phyloP scores from a whole-genome alignment of 2,329 filamentous ascomycete genomes.

The Hyphodiscus sp. region DNA sequence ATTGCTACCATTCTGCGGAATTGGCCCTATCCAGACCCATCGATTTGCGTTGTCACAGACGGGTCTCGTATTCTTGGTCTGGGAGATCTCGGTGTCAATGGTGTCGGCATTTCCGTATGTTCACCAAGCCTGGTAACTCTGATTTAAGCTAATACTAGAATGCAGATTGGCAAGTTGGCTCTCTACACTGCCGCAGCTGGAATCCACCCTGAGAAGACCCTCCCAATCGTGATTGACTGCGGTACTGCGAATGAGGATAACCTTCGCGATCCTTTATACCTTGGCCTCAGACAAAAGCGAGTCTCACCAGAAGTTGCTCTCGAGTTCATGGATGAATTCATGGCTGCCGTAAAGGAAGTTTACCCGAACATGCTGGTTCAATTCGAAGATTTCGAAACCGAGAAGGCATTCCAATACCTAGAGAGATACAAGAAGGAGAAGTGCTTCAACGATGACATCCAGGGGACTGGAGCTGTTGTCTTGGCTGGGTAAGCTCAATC shows the following conservation, averaged over 20 bases:
- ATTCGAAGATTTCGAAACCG: slow-evolving; percentile 96
- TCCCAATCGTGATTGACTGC: slow-evolving; percentile 60
- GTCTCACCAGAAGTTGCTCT: slow-evolving; percentile 71
- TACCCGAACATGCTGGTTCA: slow-evolving; percentile 68
- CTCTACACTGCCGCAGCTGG: slow-evolving; percentile 94
- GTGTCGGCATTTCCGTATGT: slow-evolving; percentile 89
- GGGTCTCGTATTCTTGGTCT: slow-evolving; percentile 89
- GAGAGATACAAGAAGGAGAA: slow-evolving; percentile 88
- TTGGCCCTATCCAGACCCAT: slow-evolving; percentile 83
- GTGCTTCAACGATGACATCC: slow-evolving; percentile 96
- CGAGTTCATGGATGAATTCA: slow-evolving; percentile 95
- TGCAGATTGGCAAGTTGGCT: slow-evolving; percentile 79
- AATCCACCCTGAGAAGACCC: slow-evolving; percentile 83
- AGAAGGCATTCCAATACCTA: slow-evolving; percentile 84
- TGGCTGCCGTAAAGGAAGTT: slow-evolving; percentile 78
- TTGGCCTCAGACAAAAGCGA: slow-evolving; percentile 81
- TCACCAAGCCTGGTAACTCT: not conserved
- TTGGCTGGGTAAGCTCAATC: slow-evolving; percentile 59
- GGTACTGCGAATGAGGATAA: slow-evolving; percentile 62
- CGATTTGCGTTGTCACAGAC: slow-evolving; percentile 96
- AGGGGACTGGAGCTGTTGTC: slow-evolving; percentile 86
- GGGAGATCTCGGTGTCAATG: slow-evolving; percentile 92
- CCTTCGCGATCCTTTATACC: slow-evolving; percentile 69
- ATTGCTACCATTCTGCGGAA: slow-evolving; percentile 84
- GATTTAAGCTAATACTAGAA: slow-evolving; percentile 4